These are phyloP conservation scores for Gaeumannomyces tritici DNA, from an alignment of 2,329 filamentous ascomycete genomes.

Conservation along the genomic window DNA sequence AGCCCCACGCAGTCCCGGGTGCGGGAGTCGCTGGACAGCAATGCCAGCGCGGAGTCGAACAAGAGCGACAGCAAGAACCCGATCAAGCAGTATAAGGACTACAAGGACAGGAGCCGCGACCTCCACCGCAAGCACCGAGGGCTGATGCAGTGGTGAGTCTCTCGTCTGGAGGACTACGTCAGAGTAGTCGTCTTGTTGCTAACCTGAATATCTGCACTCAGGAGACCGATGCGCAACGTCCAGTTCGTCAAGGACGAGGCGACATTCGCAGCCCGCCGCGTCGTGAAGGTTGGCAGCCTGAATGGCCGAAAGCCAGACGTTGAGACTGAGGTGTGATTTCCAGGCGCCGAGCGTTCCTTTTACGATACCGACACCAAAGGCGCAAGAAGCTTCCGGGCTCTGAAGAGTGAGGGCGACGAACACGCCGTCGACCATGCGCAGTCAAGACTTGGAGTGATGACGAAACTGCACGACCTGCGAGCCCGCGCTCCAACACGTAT, in stretches of 20 bases:
- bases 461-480: not conserved
- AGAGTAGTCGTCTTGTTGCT: not conserved
- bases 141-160: constrained; percentile 72
- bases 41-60: constrained; percentile 17
- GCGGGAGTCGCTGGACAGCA: constrained; percentile 6
- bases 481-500: too few species aligned
- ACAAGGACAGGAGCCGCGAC: constrained; percentile 59
- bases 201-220: constrained; percentile 6
- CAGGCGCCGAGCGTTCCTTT: not conserved
- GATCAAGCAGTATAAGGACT: constrained; percentile 48
- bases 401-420: not conserved
- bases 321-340: constrained; percentile 58
- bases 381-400: not conserved
- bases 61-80: constrained; percentile 38
- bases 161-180: not conserved
- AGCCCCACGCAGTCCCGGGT: constrained; percentile 7
- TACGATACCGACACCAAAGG: not conserved
- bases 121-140: constrained; percentile 81
- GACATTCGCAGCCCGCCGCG: constrained; percentile 64
- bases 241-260: constrained; percentile 85
- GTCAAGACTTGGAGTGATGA: not conserved
- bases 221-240: constrained; percentile 70
- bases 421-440: not conserved
- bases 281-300: constrained; percentile 68
- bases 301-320: constrained; percentile 79